Percentiles rank a stretch among this genome's conserved stretches.
Conservation (phyloP, 441 rosid genomes). For the Breynia disticha region DNA sequence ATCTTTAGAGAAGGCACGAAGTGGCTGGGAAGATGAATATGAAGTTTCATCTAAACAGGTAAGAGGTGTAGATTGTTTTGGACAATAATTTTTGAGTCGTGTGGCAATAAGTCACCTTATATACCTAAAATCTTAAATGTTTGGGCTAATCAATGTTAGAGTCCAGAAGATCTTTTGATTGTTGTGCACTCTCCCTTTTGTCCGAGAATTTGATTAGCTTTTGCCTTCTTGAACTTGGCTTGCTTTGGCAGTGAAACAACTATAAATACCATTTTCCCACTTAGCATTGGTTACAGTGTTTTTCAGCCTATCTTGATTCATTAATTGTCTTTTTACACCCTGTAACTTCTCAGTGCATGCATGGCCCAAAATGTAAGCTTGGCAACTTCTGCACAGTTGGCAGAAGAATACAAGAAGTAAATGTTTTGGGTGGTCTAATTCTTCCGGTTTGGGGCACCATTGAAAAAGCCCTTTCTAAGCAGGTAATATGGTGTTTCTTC, state of each 20-base stretch:
- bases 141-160: too few relatives aligned
- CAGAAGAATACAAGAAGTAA: slow-evolving; percentile 85
- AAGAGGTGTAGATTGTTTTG: background rate
- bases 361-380: slow-evolving; percentile 91
- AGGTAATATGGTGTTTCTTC: slow-evolving; percentile 34
- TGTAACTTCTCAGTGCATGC: slow-evolving; percentile 68
- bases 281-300: too few relatives aligned
- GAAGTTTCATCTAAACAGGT: slow-evolving; percentile 96
- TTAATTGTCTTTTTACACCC: background rate
- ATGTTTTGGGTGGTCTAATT: slow-evolving; percentile 94
- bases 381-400: slow-evolving; percentile 93
- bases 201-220: too few relatives aligned
- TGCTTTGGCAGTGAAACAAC: too few relatives aligned
- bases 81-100: background rate
- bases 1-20: slow-evolving; percentile 65
- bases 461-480: slow-evolving; percentile 94
- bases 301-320: slow-evolving; percentile 3
- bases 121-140: too few relatives aligned
- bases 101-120: too few relatives aligned
- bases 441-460: slow-evolving; percentile 98
- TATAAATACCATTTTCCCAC: too few relatives aligned
- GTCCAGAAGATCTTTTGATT: too few relatives aligned
- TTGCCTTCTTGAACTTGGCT: too few relatives aligned
- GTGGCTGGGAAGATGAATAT: slow-evolving; percentile 96
- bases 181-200: too few relatives aligned